Evolutionary conservation across 768 basidiomycete species (phyloP).

Genomic region (Trametes meyenii): DNA sequence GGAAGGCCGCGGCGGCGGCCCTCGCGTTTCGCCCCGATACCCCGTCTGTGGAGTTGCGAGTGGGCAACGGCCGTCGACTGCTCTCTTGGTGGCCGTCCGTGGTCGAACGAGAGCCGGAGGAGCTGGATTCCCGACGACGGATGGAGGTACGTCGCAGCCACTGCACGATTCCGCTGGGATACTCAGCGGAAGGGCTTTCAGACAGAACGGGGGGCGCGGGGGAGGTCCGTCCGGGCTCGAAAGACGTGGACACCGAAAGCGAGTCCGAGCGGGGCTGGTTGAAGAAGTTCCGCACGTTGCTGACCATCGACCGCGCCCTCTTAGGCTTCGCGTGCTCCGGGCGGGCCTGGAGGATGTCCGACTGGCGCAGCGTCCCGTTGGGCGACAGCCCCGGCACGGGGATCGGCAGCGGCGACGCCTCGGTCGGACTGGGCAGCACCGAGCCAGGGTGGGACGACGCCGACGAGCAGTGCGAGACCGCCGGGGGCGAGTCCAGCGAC

Average conservation of each 20-base stretch:
- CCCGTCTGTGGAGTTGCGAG: slow-evolving; percentile 19
- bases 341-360: slow-evolving; percentile 33
- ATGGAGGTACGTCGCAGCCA: slow-evolving; percentile 20
- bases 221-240: slow-evolving; percentile 15
- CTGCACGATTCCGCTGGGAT: slow-evolving; percentile 14
- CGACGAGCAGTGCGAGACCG: slow-evolving; percentile 31
- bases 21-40: background rate
- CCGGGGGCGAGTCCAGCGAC: slow-evolving; percentile 26
- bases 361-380: slow-evolving; percentile 28
- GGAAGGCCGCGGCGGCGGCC: background rate
- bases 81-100: slow-evolving; percentile 12
- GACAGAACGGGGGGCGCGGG: slow-evolving; percentile 18
- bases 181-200: slow-evolving; percentile 29
- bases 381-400: slow-evolving; percentile 23
- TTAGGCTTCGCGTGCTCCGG: slow-evolving; percentile 39
- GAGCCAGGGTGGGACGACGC: slow-evolving; percentile 29
- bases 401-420: slow-evolving; percentile 25
- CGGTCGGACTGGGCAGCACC: slow-evolving; percentile 30
- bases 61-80: slow-evolving; percentile 25
- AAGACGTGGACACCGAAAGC: slow-evolving; percentile 42
- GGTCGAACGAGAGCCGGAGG: slow-evolving; percentile 6
- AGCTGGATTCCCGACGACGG: slow-evolving; percentile 30
- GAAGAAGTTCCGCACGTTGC: slow-evolving; percentile 65
- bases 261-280: slow-evolving; percentile 20
- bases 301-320: slow-evolving; percentile 57